Conservation (phyloP, 345 rosid genomes). For the Populus davidiana region DNA sequence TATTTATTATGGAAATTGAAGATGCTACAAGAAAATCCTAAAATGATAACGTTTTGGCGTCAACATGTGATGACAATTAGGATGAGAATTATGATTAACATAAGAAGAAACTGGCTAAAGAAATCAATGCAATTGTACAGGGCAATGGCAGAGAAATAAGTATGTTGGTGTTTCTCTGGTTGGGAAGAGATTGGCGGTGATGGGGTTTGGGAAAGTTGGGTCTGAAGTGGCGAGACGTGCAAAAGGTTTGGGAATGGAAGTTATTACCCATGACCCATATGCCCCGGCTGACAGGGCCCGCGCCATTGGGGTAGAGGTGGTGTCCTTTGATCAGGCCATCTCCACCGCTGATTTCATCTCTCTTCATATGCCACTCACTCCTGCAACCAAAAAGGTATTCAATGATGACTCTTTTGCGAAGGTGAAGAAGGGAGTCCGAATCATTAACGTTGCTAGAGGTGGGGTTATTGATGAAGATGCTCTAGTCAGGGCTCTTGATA, state of each 20-base stretch:
- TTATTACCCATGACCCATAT: slow-evolving; percentile 81
- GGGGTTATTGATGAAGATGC: slow-evolving; percentile 90
- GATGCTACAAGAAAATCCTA: too few species aligned
- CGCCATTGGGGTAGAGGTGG: slow-evolving; percentile 74
- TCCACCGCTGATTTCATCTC: slow-evolving; percentile 72
- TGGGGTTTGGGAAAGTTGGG: slow-evolving; percentile 93
- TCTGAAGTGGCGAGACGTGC: slow-evolving; percentile 82
- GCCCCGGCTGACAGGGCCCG: slow-evolving; percentile 79
- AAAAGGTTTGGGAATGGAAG: slow-evolving; percentile 82
- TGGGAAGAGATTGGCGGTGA: slow-evolving; percentile 73
- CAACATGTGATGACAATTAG: too few species aligned
- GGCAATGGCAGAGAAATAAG: slow-evolving; percentile 79
- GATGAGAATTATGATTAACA: background rate
- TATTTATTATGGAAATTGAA: too few species aligned
- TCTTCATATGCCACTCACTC: slow-evolving; percentile 77
- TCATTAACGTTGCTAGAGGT: slow-evolving; percentile 83
- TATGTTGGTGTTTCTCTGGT: slow-evolving; percentile 78
- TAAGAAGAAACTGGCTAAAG: background rate
- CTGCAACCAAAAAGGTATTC: slow-evolving; percentile 57
- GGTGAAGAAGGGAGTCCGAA: slow-evolving; percentile 78
- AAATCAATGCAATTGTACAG: slow-evolving; percentile 28
- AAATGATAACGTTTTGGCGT: too few species aligned
- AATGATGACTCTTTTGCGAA: slow-evolving; percentile 57
- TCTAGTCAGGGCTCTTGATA: slow-evolving; percentile 61
- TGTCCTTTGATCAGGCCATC: slow-evolving; percentile 72